Conservation (phyloP, 2,329 filamentous ascomycete genomes). For the Xylaria sp. region DNA sequence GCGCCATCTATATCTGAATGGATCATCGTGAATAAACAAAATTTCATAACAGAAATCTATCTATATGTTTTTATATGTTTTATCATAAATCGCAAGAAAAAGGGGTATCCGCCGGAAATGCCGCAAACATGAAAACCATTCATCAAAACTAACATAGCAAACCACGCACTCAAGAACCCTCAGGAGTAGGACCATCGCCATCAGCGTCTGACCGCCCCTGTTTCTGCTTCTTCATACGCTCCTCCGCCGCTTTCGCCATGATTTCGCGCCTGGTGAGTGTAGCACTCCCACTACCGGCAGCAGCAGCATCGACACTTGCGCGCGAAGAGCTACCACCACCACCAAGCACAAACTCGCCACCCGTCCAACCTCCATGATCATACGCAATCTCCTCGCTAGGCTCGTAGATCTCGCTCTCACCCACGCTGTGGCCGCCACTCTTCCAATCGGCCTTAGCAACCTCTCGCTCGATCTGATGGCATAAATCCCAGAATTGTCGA, state of each 20-base stretch:
- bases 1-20: too few species aligned
- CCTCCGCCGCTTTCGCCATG: slow-evolving; percentile 68
- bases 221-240: slow-evolving; percentile 48
- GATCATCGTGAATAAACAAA: neutral
- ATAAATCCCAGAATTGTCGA: slow-evolving; percentile 82
- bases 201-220: slow-evolving; percentile 21
- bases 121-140: neutral
- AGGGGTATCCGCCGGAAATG: slow-evolving; percentile 12
- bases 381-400: slow-evolving; percentile 50
- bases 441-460: slow-evolving; percentile 77
- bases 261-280: slow-evolving; percentile 66
- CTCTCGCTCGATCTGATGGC: slow-evolving; percentile 79
- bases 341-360: slow-evolving; percentile 71
- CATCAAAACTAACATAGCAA: neutral
- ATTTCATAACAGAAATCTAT: neutral
- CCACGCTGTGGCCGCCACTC: slow-evolving; percentile 60
- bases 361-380: slow-evolving; percentile 71
- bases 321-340: slow-evolving; percentile 34
- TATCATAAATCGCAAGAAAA: neutral
- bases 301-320: neutral
- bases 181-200: slow-evolving; percentile 15
- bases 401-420: slow-evolving; percentile 57
- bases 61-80: slow-evolving; percentile 6
- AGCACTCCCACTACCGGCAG: neutral
- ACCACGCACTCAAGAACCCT: slow-evolving; percentile 1